A percentile compares a stretch with the other conserved stretches of the same genome.
phyloP scores from a whole-genome alignment of 2,329 filamentous ascomycete species.

The Teratosphaeria gauchensis region DNA sequence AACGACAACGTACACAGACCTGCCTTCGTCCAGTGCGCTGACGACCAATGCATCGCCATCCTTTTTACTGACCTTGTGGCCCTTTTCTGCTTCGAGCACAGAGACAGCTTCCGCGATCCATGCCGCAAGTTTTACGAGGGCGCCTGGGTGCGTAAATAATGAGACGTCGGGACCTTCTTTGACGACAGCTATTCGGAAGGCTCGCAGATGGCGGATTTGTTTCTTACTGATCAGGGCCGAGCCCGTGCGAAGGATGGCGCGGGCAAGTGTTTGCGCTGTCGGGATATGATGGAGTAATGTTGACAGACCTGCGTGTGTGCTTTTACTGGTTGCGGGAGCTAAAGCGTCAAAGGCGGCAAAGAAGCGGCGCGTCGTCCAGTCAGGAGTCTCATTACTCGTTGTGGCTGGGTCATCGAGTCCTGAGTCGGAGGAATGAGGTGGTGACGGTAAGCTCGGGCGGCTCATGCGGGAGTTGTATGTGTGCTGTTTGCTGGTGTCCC shows the following conservation, averaged over 20 bases:
- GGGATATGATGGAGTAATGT: slow-evolving; percentile 66
- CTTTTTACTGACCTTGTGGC: slow-evolving; percentile 45
- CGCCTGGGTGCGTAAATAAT: slow-evolving; percentile 89
- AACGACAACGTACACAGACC: slow-evolving; percentile 85
- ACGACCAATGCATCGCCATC: slow-evolving; percentile 63
- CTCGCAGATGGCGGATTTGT: slow-evolving; percentile 82
- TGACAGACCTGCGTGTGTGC: slow-evolving; percentile 46
- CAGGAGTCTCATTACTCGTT: slow-evolving; percentile 21
- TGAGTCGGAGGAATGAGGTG: slow-evolving; percentile 18
- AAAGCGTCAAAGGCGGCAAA: slow-evolving; percentile 52
- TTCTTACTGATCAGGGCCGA: slow-evolving; percentile 86
- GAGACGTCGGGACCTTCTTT: slow-evolving; percentile 86
- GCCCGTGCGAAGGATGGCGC: slow-evolving; percentile 86
- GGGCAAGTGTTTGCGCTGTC: slow-evolving; percentile 79
- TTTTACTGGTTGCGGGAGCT: slow-evolving; percentile 29
- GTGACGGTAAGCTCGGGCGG: slow-evolving; percentile 22
- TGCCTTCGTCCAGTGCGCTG: slow-evolving; percentile 75
- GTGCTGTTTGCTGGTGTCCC: not conserved
- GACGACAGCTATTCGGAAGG: slow-evolving; percentile 91
- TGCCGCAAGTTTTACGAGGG: slow-evolving; percentile 82
- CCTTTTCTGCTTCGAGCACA: slow-evolving; percentile 77
- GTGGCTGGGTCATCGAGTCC: slow-evolving; percentile 8
- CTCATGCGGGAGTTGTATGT: slow-evolving; percentile 1
- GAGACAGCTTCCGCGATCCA: slow-evolving; percentile 91
- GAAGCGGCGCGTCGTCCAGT: slow-evolving; percentile 43